Evolutionary conservation across 2,329 filamentous ascomycete species (phyloP).

Genomic region (Epichloe sylvatica): DNA sequence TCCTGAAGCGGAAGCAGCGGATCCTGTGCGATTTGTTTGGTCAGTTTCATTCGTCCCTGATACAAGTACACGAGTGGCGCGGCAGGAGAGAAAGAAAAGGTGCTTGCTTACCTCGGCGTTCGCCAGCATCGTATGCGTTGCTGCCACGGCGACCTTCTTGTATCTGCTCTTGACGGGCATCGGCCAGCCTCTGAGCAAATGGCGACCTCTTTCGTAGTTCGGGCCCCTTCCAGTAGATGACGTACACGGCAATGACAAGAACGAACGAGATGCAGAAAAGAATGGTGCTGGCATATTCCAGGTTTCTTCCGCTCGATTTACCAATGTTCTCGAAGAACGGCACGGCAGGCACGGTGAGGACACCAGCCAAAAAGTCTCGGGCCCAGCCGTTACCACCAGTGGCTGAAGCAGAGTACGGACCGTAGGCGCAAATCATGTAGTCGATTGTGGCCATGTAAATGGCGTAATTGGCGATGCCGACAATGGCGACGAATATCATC

Average conservation of each 20-base stretch:
- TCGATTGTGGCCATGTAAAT: constrained; percentile 69
- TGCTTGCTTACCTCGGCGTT: constrained; percentile 18
- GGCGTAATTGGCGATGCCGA: constrained; percentile 60
- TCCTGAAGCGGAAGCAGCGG: constrained; percentile 12
- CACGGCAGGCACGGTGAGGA: constrained; percentile 53
- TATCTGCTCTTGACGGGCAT: constrained; percentile 20
- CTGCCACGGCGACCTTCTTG: constrained; percentile 18
- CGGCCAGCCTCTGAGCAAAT: constrained; percentile 49
- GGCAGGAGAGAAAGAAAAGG: no score
- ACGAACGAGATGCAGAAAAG: constrained; percentile 47
- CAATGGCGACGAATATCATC: constrained; percentile 48
- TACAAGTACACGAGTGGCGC: no score
- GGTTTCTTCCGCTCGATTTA: constrained; percentile 29
- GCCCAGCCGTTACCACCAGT: constrained; percentile 65
- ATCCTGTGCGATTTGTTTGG: neutral
- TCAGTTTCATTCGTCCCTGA: no score
- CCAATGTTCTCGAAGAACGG: constrained; percentile 50
- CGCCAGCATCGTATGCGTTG: constrained; percentile 11
- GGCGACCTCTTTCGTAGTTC: constrained; percentile 44
- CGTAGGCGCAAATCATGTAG: constrained; percentile 65
- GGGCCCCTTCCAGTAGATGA: constrained; percentile 53
- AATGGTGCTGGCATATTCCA: constrained; percentile 50
- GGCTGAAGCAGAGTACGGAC: constrained; percentile 58
- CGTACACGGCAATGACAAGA: constrained; percentile 49
- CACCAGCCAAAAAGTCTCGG: constrained; percentile 58